Conservation (phyloP, 805 yeast genomes). For the Monosporozyma unispora region DNA sequence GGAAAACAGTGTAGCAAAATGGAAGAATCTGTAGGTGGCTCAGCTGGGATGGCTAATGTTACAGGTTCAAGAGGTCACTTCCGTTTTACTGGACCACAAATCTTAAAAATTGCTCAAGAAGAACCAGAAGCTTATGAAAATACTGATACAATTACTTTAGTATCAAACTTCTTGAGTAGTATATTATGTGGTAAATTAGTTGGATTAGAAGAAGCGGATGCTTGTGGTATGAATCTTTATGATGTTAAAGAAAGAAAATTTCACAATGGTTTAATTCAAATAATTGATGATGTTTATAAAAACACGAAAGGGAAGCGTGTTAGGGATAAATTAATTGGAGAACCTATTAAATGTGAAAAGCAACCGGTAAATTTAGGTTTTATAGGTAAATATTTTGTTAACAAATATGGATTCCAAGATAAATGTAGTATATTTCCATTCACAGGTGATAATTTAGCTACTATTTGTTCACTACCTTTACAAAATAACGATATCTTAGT, state of each 20-base stretch:
- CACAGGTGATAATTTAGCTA: conserved; percentile 89
- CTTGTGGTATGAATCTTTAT: conserved; percentile 88
- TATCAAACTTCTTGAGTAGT: conserved; percentile 70
- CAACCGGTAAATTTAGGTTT: conserved; percentile 35
- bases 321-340: conserved; percentile 30
- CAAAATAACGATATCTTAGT: conserved; percentile 66
- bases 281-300: conserved; percentile 14
- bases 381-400: conserved; percentile 51
- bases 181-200: conserved; percentile 57
- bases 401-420: conserved; percentile 52
- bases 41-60: conserved; percentile 44
- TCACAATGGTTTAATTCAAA: conserved; percentile 45
- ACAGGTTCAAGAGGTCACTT: conserved; percentile 87
- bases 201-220: conserved; percentile 73
- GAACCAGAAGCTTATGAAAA: conserved; percentile 43
- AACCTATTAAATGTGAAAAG: conserved; percentile 33
- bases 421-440: conserved; percentile 61
- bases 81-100: conserved; percentile 89
- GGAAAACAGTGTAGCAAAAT: conserved; percentile 54
- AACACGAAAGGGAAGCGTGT: conserved; percentile 14
- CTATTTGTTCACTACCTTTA: conserved; percentile 74
- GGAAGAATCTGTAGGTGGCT: conserved; percentile 56
- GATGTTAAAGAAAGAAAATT: conserved; percentile 52
- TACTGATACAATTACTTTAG: conserved; percentile 59
- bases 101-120: conserved; percentile 53